Conservation (phyloP, 129 eudicot species). For the Flaveria bidentis region DNA sequence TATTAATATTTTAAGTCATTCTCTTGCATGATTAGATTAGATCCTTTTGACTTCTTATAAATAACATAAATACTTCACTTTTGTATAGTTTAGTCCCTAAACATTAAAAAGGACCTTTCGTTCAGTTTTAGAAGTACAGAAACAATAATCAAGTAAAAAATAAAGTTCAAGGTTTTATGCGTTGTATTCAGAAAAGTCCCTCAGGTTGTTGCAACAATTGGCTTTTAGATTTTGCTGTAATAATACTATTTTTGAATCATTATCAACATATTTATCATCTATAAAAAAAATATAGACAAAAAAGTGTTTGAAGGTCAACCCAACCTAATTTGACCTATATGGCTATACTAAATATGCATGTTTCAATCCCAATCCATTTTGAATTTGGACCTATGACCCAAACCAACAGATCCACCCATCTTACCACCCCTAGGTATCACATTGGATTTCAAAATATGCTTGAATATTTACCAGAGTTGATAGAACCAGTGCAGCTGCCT, state of each 20-base stretch:
- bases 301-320: constrained; percentile 14
- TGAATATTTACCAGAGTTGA: constrained; percentile 69
- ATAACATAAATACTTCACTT: background rate
- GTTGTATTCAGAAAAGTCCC: background rate
- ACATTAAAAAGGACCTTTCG: background rate
- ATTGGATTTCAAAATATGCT: background rate
- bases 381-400: background rate
- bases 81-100: background rate
- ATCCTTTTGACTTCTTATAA: background rate
- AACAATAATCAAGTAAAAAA: background rate
- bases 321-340: constrained; percentile 2
- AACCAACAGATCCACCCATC: constrained; percentile 2
- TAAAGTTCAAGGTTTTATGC: background rate
- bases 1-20: no score
- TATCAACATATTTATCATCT: background rate
- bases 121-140: background rate
- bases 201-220: background rate
- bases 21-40: background rate
- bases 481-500: constrained; percentile 93
- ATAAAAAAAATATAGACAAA: background rate
- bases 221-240: background rate
- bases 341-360: background rate
- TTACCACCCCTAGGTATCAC: background rate
- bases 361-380: background rate
- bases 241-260: background rate